phyloP scores from a whole-genome alignment of 1,139 yeast species.

The Hyphopichia pseudoburtonii region DNA sequence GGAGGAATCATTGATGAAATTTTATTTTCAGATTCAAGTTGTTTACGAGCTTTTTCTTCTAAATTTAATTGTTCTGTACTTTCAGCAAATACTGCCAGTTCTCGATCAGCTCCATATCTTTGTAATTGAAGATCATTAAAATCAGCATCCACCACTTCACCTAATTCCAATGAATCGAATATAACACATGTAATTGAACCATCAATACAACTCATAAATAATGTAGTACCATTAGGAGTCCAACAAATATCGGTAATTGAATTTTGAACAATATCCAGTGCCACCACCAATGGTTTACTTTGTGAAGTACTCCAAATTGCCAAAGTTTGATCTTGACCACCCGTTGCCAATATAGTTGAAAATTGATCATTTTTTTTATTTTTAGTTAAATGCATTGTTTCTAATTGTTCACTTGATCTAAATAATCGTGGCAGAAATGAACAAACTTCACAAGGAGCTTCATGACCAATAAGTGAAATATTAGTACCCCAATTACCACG shows the following conservation, averaged over 20 bases:
- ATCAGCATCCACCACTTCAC: conserved; percentile 67
- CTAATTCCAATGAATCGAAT: conserved; percentile 74
- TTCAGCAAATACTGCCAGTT: conserved; percentile 81
- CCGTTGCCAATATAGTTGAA: conserved; percentile 67
- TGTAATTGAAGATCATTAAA: conserved; percentile 65
- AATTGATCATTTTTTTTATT: conserved; percentile 21
- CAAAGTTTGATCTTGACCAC: conserved; percentile 74
- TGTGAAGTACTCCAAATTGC: conserved; percentile 70
- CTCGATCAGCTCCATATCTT: conserved; percentile 87
- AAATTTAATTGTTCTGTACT: conserved; percentile 73
- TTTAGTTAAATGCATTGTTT: conserved; percentile 14
- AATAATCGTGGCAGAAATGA: conserved; percentile 78
- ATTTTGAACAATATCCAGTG: conserved; percentile 58
- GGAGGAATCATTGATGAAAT: too few relatives aligned
- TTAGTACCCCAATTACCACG: conserved; percentile 94
- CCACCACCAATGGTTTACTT: conserved; percentile 63
- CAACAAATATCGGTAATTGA: conserved; percentile 75
- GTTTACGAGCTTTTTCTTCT: conserved; percentile 56
- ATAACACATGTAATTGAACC: conserved; percentile 74
- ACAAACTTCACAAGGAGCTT: conserved; percentile 94
- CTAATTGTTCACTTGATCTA: conserved; percentile 20
- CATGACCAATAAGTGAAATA: conserved; percentile 88
- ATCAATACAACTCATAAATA: conserved; percentile 79
- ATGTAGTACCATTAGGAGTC: conserved; percentile 72
- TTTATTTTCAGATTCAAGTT: conserved; percentile 3